Conservation (phyloP, 495 filamentous ascomycete species). For the Pyronema domesticum region DNA sequence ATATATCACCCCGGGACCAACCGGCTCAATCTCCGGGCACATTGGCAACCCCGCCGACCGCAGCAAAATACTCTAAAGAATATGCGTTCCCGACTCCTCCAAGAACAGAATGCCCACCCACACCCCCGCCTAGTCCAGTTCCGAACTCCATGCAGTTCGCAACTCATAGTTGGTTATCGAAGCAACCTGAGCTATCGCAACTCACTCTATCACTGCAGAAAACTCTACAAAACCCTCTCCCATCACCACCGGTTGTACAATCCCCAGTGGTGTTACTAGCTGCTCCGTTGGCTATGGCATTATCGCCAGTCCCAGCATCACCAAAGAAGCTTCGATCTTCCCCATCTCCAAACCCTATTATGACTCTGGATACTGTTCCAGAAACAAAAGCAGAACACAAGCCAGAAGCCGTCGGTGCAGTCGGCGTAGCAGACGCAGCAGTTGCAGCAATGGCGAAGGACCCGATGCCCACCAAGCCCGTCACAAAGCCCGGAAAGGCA, state of each 20-base stretch:
- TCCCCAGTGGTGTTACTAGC: slow-evolving; percentile 1
- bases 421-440: too few species aligned
- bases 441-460: too few species aligned
- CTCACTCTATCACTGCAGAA: slow-evolving; percentile 19
- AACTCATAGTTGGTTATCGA: slow-evolving; percentile 10
- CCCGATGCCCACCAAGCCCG: too few species aligned
- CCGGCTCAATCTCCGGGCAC: slow-evolving; percentile 10
- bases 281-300: background rate
- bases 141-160: slow-evolving; percentile 5
- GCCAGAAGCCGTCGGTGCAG: too few species aligned
- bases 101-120: slow-evolving; percentile 15
- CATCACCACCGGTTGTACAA: slow-evolving; percentile 12
- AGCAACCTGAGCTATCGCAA: slow-evolving; percentile 17
- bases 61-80: slow-evolving; percentile 8
- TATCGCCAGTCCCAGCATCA: background rate
- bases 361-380: background rate
- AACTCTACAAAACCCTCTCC: slow-evolving; percentile 16
- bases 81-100: background rate
- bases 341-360: background rate
- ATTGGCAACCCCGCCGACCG: slow-evolving; percentile 11
- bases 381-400: background rate
- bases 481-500: too few species aligned
- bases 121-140: slow-evolving; percentile 23
- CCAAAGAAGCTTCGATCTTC: background rate
- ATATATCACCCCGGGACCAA: background rate